phyloP scores from a whole-genome alignment of 805 yeast genomes.

The Candida rishiriensis region DNA sequence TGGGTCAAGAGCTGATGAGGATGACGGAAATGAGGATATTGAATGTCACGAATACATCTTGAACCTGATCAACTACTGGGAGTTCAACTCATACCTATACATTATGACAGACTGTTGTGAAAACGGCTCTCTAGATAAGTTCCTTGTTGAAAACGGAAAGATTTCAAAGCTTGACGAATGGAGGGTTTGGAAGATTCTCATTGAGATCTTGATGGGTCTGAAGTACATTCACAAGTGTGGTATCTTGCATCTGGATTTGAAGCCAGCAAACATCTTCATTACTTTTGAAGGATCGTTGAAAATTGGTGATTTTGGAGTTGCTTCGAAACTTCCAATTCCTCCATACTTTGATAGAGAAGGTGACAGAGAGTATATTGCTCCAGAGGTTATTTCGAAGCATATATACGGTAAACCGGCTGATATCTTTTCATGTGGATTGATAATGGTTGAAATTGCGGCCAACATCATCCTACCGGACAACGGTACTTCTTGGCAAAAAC shows the following conservation, averaged over 20 bases:
- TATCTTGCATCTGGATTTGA: conserved; percentile 82
- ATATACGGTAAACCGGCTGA: conserved; percentile 90
- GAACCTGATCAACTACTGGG: conserved; percentile 83
- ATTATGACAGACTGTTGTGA: conserved; percentile 95
- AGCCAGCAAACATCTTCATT: conserved; percentile 91
- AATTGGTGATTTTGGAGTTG: conserved; percentile 96
- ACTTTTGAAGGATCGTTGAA: conserved; percentile 93
- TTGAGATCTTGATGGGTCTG: conserved; percentile 77
- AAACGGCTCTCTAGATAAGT: conserved; percentile 79
- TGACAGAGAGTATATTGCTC: conserved; percentile 96
- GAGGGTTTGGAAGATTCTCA: conserved; percentile 94
- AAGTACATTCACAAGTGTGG: conserved; percentile 72
- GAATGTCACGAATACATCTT: conserved; percentile 78
- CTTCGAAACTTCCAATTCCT: conserved; percentile 72
- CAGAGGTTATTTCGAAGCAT: conserved; percentile 82
- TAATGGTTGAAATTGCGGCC: conserved; percentile 93
- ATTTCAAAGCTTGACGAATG: conserved; percentile 85
- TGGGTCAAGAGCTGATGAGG: conserved; percentile 11
- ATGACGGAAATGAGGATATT: conserved; percentile 20
- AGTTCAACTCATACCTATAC: conserved; percentile 65
- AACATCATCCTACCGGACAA: conserved; percentile 93
- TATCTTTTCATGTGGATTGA: conserved; percentile 88
- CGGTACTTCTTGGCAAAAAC: conserved; percentile 94
- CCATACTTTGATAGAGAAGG: conserved; percentile 88
- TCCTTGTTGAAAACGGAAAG: conserved; percentile 71